phyloP scores from a whole-genome alignment of 176 grass and related monocot genomes.

The Urochloa ruziziensis region DNA sequence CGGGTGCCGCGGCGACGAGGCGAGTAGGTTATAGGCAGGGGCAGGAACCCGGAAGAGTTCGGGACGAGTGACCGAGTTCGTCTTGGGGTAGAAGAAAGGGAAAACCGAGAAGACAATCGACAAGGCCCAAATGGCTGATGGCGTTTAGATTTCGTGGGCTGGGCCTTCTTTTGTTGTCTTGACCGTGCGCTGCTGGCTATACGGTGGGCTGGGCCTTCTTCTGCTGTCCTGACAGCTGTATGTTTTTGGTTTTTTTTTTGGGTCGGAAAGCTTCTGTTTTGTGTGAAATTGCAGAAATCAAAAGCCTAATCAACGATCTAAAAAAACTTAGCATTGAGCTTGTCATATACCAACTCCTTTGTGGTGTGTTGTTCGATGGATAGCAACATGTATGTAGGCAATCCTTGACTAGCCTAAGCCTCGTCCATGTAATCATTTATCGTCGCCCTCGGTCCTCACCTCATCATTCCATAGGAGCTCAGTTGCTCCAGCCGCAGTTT shows the following conservation, averaged over 20 bases:
- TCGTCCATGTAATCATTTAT: no score
- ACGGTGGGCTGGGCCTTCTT: background rate
- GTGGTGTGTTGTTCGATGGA: no score
- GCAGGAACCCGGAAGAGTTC: background rate
- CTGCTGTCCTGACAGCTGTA: background rate
- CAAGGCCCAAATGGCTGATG: background rate
- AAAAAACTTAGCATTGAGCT: no score
- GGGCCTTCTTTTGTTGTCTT: background rate
- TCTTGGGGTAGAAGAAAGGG: conserved; percentile 9
- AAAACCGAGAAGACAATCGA: background rate
- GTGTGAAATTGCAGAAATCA: no score
- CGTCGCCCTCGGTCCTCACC: no score
- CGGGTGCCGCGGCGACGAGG: background rate
- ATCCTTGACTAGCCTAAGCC: no score
- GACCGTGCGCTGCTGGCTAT: background rate
- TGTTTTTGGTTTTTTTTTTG: background rate
- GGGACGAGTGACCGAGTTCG: background rate
- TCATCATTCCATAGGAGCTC: no score
- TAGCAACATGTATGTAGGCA: no score
- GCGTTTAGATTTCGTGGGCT: background rate
- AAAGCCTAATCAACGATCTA: no score
- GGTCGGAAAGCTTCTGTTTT: background rate
- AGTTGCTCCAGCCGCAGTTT: no score
- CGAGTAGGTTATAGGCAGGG: background rate
- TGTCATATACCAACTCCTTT: no score